phyloP scores from a whole-genome alignment of 1,284 basidiomycete species.

The Marasmius oreades region DNA sequence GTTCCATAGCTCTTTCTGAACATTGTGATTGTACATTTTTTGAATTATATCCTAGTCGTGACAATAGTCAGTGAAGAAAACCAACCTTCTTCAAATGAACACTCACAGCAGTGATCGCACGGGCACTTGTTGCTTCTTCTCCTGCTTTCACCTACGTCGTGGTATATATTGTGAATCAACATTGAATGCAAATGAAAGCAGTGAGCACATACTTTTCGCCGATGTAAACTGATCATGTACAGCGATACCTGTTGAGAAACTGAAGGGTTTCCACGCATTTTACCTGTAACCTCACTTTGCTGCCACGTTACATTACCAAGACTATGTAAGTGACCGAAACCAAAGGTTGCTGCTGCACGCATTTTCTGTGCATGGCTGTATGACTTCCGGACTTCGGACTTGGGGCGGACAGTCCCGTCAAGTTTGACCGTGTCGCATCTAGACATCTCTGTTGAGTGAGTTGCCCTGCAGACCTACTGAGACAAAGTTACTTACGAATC shows the following conservation, averaged over 20 bases:
- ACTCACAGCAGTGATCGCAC: slow-evolving; percentile 26
- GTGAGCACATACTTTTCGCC: too few species aligned
- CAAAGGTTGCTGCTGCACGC: slow-evolving; percentile 29
- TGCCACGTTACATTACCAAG: slow-evolving; percentile 28
- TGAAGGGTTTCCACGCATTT: slow-evolving; percentile 4
- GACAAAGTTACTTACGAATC: slow-evolving; percentile 17
- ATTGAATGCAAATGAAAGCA: slow-evolving; percentile 25
- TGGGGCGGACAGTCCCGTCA: slow-evolving; percentile 20
- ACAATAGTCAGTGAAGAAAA: slow-evolving; percentile 1
- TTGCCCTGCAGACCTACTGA: not conserved
- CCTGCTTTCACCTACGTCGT: slow-evolving; percentile 20
- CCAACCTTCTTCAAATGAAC: not conserved
- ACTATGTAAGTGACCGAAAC: slow-evolving; percentile 25
- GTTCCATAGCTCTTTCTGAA: slow-evolving; percentile 17
- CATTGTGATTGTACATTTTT: slow-evolving; percentile 23
- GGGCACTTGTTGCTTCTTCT: slow-evolving; percentile 26
- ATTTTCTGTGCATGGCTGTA: slow-evolving; percentile 34
- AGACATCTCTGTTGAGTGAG: not conserved
- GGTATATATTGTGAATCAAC: not conserved
- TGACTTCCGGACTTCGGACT: slow-evolving; percentile 7
- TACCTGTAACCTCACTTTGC: slow-evolving; percentile 15
- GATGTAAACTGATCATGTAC: too few species aligned
- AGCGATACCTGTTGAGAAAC: slow-evolving; percentile 22
- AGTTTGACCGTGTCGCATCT: slow-evolving; percentile 27
- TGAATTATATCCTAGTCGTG: slow-evolving; percentile 20